Evolutionary conservation across 1,284 basidiomycete genomes (phyloP).

Genomic region (Neotropicomus parvogracilis): DNA sequence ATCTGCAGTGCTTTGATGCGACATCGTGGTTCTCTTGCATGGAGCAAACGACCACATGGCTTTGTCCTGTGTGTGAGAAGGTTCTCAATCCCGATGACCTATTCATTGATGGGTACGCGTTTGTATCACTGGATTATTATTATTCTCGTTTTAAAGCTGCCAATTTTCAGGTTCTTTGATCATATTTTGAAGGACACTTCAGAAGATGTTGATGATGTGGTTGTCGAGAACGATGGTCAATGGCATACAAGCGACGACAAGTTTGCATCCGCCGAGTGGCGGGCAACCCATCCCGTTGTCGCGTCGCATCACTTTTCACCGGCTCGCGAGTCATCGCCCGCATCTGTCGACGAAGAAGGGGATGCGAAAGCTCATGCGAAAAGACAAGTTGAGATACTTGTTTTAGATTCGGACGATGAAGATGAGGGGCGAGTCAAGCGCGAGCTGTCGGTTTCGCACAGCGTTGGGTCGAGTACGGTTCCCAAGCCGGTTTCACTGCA

Average conservation of each 20-base stretch:
- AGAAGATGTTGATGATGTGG: slow-evolving; percentile 83
- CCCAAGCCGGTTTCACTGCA: slow-evolving; percentile 18
- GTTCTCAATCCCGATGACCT: slow-evolving; percentile 77
- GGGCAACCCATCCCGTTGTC: slow-evolving; percentile 45
- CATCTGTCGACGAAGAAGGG: slow-evolving; percentile 36
- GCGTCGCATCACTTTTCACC: slow-evolving; percentile 29
- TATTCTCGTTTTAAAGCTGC: not conserved
- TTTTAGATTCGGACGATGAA: slow-evolving; percentile 73
- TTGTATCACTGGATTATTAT: not conserved
- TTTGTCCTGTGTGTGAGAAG: slow-evolving; percentile 93
- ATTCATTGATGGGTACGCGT: slow-evolving; percentile 83
- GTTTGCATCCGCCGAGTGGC: slow-evolving; percentile 73
- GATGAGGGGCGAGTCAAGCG: slow-evolving; percentile 72
- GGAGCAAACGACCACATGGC: slow-evolving; percentile 94
- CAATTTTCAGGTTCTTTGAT: slow-evolving; percentile 66
- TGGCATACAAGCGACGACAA: slow-evolving; percentile 93
- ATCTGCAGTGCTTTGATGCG: slow-evolving; percentile 96
- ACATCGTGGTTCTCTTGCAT: slow-evolving; percentile 92
- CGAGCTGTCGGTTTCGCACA: slow-evolving; percentile 62
- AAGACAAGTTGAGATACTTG: slow-evolving; percentile 59
- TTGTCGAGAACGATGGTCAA: slow-evolving; percentile 90
- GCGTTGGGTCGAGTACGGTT: slow-evolving; percentile 39
- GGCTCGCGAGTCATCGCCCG: slow-evolving; percentile 36
- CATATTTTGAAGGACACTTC: slow-evolving; percentile 76
- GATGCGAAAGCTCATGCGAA: slow-evolving; percentile 42